Conservation (phyloP, 2,329 filamentous ascomycete species). For the Didymella arachidicola region DNA sequence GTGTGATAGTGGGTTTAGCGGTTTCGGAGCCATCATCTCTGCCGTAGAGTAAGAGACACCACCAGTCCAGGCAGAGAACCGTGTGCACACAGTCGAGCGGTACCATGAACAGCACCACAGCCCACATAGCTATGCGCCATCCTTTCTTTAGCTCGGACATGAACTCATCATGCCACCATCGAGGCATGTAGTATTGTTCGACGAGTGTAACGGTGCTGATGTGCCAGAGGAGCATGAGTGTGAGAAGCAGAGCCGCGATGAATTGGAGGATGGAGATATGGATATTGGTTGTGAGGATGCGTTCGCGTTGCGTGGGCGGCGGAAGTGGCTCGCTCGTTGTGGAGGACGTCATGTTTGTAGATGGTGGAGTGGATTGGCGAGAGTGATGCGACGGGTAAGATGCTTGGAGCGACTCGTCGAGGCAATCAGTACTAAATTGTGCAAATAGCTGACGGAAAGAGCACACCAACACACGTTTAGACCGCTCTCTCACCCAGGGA, state of each 20-base stretch:
- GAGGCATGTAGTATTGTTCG: constrained; percentile 30
- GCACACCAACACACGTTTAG: background rate
- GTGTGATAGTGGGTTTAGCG: background rate
- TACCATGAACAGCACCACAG: constrained; percentile 13
- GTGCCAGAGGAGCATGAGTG: constrained; percentile 35
- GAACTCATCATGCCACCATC: constrained; percentile 22
- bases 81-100: constrained; percentile 22
- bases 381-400: background rate
- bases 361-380: background rate
- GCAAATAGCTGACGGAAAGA: background rate
- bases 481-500: too few species aligned
- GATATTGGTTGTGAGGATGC: constrained; percentile 14
- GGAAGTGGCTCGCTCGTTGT: background rate
- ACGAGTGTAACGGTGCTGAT: constrained; percentile 25
- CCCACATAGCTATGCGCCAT: constrained; percentile 24
- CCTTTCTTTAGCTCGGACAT: constrained; percentile 14
- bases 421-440: too few species aligned
- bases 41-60: constrained; percentile 14
- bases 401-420: background rate
- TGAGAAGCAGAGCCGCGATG: constrained; percentile 26
- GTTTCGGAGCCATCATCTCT: background rate
- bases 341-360: background rate
- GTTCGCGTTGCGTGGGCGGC: background rate
- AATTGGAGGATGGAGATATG: constrained; percentile 18
- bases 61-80: constrained; percentile 25